Evolutionary conservation across 208 protist genomes (phyloP).

Genomic region (Trypanosoma conorhini): DNA sequence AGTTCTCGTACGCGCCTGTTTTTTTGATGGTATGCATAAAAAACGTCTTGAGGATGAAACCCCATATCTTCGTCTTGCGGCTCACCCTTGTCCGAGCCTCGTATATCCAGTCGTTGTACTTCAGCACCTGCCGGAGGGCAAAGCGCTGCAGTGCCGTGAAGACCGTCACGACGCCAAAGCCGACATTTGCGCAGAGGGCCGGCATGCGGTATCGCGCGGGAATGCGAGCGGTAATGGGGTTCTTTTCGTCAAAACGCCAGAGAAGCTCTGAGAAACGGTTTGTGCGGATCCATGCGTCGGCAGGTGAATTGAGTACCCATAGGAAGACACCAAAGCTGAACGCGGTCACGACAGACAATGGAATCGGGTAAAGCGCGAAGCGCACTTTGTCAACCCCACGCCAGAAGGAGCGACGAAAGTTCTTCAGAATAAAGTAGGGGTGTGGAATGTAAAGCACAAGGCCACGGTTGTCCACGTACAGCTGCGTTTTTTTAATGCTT

Average conservation of each 20-base stretch:
- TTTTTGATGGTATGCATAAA: conserved; percentile 48
- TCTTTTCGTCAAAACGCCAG: conserved; percentile 50
- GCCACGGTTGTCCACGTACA: conserved; percentile 47
- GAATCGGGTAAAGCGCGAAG: conserved; percentile 58
- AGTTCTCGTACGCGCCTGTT: conserved; percentile 69
- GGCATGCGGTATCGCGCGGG: conserved; percentile 35
- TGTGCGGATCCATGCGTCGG: conserved; percentile 43
- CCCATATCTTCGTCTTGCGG: conserved; percentile 60
- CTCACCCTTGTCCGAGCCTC: conserved; percentile 34
- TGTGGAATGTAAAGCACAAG: conserved; percentile 78
- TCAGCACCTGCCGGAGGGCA: conserved; percentile 61
- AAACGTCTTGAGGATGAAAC: conserved; percentile 44
- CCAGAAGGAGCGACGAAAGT: conserved; percentile 38
- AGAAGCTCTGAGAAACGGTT: conserved; percentile 13
- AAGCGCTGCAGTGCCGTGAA: conserved; percentile 53
- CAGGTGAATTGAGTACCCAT: conserved; percentile 41
- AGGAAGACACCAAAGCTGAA: conserved; percentile 42
- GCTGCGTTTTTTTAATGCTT: conserved; percentile 37
- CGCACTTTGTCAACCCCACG: conserved; percentile 61
- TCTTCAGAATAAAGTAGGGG: conserved; percentile 48
- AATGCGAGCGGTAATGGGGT: conserved; percentile 41
- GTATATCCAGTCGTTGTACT: conserved; percentile 73
- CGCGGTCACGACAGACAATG: conserved; percentile 45
- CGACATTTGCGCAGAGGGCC: conserved; percentile 47
- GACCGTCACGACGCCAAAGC: conserved; percentile 44